phyloP scores from a whole-genome alignment of 2,329 filamentous ascomycete species.

The Didymella lethalis region DNA sequence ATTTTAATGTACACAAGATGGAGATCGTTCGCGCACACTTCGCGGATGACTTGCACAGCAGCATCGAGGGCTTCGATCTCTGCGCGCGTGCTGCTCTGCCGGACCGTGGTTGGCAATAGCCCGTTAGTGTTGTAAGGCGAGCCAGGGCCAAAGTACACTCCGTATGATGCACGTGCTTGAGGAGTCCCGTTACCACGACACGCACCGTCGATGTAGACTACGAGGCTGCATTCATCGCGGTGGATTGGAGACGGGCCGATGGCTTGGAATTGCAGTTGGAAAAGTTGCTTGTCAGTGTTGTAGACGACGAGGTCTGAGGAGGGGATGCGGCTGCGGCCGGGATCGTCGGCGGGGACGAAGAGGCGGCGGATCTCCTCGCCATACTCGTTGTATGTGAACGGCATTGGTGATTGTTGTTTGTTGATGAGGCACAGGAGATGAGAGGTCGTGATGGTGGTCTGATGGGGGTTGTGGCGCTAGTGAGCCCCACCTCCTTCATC shows the following conservation, averaged over 20 bases:
- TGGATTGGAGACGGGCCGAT: not conserved
- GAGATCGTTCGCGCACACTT: not conserved
- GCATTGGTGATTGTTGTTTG: not conserved
- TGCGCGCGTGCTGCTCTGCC: not conserved
- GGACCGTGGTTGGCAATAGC: too few relatives aligned
- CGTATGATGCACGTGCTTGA: conserved; percentile 22
- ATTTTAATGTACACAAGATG: not conserved
- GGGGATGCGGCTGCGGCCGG: not conserved
- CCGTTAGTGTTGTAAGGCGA: not conserved
- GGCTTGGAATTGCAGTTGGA: not conserved
- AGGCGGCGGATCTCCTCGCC: not conserved
- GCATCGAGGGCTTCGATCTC: not conserved
- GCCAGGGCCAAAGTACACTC: conserved; percentile 26
- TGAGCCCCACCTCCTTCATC: not conserved
- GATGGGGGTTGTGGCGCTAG: too few relatives aligned
- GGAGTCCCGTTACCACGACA: conserved; percentile 32
- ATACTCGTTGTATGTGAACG: not conserved
- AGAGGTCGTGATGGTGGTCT: too few relatives aligned
- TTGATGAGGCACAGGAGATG: too few relatives aligned
- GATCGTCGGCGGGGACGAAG: not conserved
- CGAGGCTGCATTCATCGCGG: conserved; percentile 8
- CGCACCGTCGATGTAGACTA: conserved; percentile 34
- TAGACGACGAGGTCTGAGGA: not conserved
- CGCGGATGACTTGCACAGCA: not conserved
- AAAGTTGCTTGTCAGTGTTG: conserved; percentile 1